phyloP scores from a whole-genome alignment of 768 basidiomycete genomes.

The Suillus subaureus region DNA sequence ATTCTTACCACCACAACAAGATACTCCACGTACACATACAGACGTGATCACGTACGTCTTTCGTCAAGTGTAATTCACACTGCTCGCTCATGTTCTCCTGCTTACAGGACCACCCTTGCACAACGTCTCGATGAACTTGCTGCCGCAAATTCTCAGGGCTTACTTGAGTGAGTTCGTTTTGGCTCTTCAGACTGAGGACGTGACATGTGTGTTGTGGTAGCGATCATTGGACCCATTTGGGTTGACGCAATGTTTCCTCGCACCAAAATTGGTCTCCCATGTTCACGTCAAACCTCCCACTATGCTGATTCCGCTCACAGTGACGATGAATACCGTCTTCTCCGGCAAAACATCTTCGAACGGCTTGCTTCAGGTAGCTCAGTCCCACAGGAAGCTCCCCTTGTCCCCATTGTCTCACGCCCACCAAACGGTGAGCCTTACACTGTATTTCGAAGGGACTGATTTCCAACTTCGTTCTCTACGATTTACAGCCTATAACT shows the following conservation, averaged over 20 bases:
- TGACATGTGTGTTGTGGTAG: background rate
- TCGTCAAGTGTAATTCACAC: slow-evolving; percentile 10
- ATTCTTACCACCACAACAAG: slow-evolving; percentile 18
- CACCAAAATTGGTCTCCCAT: background rate
- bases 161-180: slow-evolving; percentile 60
- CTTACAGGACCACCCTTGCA: slow-evolving; percentile 67
- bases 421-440: slow-evolving; percentile 15
- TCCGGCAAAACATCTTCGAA: slow-evolving; percentile 85
- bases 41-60: slow-evolving; percentile 59
- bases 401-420: slow-evolving; percentile 56
- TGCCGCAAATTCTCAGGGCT: slow-evolving; percentile 75
- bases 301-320: slow-evolving; percentile 37
- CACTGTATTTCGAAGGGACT: slow-evolving; percentile 15
- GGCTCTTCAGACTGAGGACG: background rate
- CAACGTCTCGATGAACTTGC: slow-evolving; percentile 83
- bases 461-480: background rate
- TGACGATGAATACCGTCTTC: slow-evolving; percentile 83
- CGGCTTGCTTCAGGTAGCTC: slow-evolving; percentile 62
- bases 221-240: background rate
- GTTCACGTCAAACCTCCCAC: background rate
- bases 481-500: slow-evolving; percentile 8
- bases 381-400: slow-evolving; percentile 62
- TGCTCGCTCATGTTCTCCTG: slow-evolving; percentile 18
- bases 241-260: background rate
- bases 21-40: slow-evolving; percentile 35